Evolutionary conservation across 805 yeast species (phyloP).

Genomic region (Metschnikowia reukaufii): DNA sequence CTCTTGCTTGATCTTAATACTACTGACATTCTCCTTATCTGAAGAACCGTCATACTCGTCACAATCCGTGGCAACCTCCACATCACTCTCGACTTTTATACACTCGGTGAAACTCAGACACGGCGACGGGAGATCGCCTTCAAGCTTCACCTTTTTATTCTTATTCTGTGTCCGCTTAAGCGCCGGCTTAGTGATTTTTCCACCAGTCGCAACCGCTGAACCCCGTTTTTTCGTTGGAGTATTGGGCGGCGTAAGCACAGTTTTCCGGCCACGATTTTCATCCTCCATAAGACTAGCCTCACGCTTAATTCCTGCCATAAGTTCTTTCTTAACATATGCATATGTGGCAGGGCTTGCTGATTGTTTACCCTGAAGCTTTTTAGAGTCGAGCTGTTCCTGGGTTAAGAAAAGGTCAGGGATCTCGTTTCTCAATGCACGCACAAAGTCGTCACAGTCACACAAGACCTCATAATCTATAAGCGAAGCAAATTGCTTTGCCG

Average conservation of each 20-base stretch:
- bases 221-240: constrained; percentile 32
- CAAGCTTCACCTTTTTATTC: constrained; percentile 13
- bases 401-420: constrained; percentile 64
- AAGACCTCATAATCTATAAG: constrained; percentile 77
- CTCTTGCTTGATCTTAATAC: not conserved
- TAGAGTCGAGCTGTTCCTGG: constrained; percentile 50
- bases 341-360: constrained; percentile 1
- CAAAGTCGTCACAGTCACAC: constrained; percentile 83
- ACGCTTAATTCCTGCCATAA: not conserved
- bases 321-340: constrained; percentile 14
- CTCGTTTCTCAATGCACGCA: constrained; percentile 49
- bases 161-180: constrained; percentile 15
- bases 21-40: constrained; percentile 6
- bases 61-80: constrained; percentile 17
- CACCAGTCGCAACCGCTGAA: constrained; percentile 8
- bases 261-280: constrained; percentile 1
- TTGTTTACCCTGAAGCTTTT: constrained; percentile 31
- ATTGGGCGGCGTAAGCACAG: constrained; percentile 33
- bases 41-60: constrained; percentile 14
- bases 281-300: not conserved
- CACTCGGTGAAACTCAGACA: constrained; percentile 32
- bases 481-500: constrained; percentile 65
- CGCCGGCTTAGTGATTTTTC: constrained; percentile 23
- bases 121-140: constrained; percentile 33
- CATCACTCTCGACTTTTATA: constrained; percentile 17